Evolutionary conservation across 208 protist species (phyloP).

Genomic region (Acanthamoeba healyi): DNA sequence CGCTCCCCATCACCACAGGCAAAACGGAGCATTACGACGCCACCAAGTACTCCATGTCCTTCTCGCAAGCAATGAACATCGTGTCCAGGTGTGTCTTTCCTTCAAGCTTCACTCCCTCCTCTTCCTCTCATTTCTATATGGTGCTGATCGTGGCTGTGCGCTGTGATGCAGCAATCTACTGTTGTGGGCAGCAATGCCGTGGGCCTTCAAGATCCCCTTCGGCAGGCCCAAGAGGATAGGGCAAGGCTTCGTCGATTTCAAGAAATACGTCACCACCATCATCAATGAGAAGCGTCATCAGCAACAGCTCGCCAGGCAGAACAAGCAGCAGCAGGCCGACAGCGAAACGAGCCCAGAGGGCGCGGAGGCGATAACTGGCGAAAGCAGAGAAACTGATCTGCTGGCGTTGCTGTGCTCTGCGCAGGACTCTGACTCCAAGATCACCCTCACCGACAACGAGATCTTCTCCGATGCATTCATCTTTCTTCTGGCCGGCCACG

Average conservation of each 20-base stretch:
- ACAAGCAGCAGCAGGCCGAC: neutral
- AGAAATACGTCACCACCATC: no score
- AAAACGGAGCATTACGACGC: neutral
- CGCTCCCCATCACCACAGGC: neutral
- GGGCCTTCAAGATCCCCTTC: no score
- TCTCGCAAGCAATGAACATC: neutral
- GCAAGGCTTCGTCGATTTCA: no score
- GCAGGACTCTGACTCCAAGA: neutral
- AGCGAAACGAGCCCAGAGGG: neutral
- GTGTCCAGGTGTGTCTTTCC: neutral
- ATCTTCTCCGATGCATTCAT: conserved; percentile 38
- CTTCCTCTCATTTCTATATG: neutral
- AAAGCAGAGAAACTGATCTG: neutral
- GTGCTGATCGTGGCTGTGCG: neutral
- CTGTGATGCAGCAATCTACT: no score
- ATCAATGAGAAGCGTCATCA: no score
- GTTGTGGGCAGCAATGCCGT: no score
- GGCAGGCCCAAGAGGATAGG: no score
- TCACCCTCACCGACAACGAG: neutral
- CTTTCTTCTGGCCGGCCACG: conserved; percentile 48
- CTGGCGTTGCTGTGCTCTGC: neutral
- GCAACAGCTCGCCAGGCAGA: no score
- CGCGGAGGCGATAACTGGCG: neutral
- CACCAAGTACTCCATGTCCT: neutral
- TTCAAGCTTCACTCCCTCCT: neutral